Evolutionary conservation across 2,329 filamentous ascomycete genomes (phyloP).

Genomic region (Apiospora marii): DNA sequence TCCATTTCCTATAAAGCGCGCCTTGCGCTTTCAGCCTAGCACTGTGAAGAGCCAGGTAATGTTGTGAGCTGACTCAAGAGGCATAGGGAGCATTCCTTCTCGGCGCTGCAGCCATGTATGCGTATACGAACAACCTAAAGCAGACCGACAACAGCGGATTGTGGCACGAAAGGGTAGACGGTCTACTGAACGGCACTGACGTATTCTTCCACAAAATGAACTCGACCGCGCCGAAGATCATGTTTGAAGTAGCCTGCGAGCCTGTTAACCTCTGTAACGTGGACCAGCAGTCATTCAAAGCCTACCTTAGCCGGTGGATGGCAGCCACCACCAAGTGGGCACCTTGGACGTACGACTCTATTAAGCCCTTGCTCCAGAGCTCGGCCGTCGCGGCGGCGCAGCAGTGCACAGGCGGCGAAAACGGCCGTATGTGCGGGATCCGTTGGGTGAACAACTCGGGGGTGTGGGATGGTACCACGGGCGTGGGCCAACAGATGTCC

Average conservation of each 20-base stretch:
- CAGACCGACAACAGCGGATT: constrained; percentile 46
- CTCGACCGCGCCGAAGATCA: constrained; percentile 54
- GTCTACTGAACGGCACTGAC: constrained; percentile 60
- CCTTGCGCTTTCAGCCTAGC: too few species aligned
- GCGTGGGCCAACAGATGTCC: constrained; percentile 76
- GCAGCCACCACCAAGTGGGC: constrained; percentile 69
- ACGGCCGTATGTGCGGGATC: constrained; percentile 66
- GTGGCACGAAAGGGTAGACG: constrained; percentile 67
- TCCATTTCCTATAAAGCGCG: neutral
- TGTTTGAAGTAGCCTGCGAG: constrained; percentile 74
- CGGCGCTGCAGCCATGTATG: constrained; percentile 74
- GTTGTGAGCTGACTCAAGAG: neutral
- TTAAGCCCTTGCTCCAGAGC: constrained; percentile 61
- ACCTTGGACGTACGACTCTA: constrained; percentile 60
- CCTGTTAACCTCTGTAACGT: constrained; percentile 65
- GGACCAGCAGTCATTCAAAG: constrained; percentile 71
- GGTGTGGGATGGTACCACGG: constrained; percentile 65
- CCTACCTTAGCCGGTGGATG: constrained; percentile 68
- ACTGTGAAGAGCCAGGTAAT: too few species aligned
- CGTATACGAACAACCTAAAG: constrained; percentile 56
- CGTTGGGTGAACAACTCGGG: constrained; percentile 61
- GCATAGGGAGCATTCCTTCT: constrained; percentile 65
- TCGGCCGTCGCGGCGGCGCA: constrained; percentile 65
- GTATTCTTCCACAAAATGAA: constrained; percentile 60
- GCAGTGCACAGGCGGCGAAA: constrained; percentile 65